A percentile compares a stretch with the other conserved stretches of the same genome.
These are phyloP conservation scores for Pseudoneurospora amorphoporcata DNA, from an alignment of 495 filamentous ascomycete genomes.

Conservation along the genomic window DNA sequence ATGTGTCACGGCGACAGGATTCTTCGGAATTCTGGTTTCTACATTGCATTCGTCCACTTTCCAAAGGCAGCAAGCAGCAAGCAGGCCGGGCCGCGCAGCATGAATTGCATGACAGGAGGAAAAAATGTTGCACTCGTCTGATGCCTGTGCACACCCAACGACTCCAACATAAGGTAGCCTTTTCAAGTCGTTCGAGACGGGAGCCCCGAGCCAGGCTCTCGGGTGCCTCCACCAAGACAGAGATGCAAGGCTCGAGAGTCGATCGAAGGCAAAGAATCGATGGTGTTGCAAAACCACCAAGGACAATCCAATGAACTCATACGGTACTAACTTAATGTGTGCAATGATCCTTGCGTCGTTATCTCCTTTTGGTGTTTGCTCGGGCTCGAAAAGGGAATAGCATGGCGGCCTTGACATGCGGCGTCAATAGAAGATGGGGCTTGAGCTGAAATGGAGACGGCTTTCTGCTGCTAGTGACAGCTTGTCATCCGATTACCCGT, in stretches of 20 bases:
- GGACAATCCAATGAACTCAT: not conserved
- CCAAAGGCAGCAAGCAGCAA: not conserved
- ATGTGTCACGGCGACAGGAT: not conserved
- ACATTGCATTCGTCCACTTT: not conserved
- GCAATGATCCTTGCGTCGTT: not conserved
- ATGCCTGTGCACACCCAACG: not conserved
- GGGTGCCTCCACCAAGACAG: not conserved
- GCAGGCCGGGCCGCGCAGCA: not conserved
- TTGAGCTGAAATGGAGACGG: not conserved
- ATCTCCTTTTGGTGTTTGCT: not conserved
- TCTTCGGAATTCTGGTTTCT: not conserved
- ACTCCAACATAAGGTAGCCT: not conserved
- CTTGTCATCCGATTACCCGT: not conserved
- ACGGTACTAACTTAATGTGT: not conserved
- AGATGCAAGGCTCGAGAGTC: not conserved
- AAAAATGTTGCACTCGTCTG: not conserved
- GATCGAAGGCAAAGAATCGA: not conserved
- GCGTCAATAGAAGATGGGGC: not conserved
- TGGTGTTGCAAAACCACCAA: not conserved
- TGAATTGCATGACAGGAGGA: not conserved
- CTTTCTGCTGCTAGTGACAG: not conserved
- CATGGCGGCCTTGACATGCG: not conserved
- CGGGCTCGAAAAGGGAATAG: not conserved
- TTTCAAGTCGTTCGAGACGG: not conserved
- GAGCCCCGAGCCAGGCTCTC: not conserved